Evolutionary conservation across 306 rosid genomes (phyloP), one percentile per base, ranked within the genome.

Genomic region (Medicago lupulina): DNA sequence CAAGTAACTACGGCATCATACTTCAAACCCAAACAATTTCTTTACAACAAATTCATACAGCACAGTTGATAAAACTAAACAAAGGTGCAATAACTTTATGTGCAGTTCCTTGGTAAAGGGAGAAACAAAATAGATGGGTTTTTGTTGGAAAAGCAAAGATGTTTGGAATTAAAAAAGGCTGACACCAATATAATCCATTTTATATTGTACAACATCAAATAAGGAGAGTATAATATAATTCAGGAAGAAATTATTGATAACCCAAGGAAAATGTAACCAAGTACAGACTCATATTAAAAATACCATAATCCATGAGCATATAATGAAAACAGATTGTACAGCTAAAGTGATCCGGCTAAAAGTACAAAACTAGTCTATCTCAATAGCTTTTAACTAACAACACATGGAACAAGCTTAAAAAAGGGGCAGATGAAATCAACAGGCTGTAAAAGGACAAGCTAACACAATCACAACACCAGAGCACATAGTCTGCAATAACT

Each of bases 401-500:
- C 71, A 69, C 74, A 60, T 7, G 72, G 75, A 55, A 46, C 77
- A 76, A 63, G 59, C 82, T 75, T 69, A 69, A 78, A 79, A 75
- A 68, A 49, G 66, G 75, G n/a, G 85, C 85, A 82, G 80, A 85
- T n/a, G 82, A 83, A 83, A 61, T 71, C 83, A 88, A 89, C 86
- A 69, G 77, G 88, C 81, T 80, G 89, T 74, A 86, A 86, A 89
- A 83, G 88, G 85, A 88, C 83, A 91, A 87, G 68, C 84, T 85
- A 87, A 88, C 81, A 88, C 87, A 94, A 87, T 92, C 90, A 92
- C 88, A 84, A 90, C 88, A 88, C 91, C 90, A 93, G 91, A 89
- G 86, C 78, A 86, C 74, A 87, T 53, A 89, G 89, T 87, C 97
- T 87, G 96, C 96, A 92, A 90, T 94, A 88, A 89, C 90, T 91